A percentile compares a stretch with the other conserved stretches of the same genome.
Conservation (phyloP, 108 stramenopile genomes). For the Conticribra guillardii region DNA sequence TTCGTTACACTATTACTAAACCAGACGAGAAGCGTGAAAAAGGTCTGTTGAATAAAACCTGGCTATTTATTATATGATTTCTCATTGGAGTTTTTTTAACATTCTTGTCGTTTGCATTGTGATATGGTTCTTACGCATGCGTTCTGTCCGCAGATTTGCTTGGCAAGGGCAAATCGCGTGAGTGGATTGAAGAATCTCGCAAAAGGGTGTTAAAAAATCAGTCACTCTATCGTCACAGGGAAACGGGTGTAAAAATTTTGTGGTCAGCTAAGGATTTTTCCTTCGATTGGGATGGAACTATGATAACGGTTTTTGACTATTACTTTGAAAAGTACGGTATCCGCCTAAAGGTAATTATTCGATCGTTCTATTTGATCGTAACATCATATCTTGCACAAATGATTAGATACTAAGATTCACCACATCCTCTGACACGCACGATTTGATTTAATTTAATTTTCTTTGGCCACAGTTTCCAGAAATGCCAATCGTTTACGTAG, state of each 20-base stretch:
- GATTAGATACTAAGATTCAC: no score
- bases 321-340: slow-evolving; percentile 14
- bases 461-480: slow-evolving; percentile 14
- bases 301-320: slow-evolving; percentile 15
- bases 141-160: not conserved
- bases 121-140: no score
- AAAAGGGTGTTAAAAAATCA: slow-evolving; percentile 13
- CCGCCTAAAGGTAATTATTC: slow-evolving; percentile 3
- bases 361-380: not conserved
- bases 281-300: not conserved
- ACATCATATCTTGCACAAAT: not conserved
- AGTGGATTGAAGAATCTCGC: slow-evolving; percentile 20
- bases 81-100: no score
- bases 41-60: slow-evolving; percentile 6
- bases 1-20: slow-evolving; percentile 12
- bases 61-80: no score
- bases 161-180: not conserved
- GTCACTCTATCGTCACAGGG: not conserved
- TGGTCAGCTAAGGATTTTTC: slow-evolving; percentile 16
- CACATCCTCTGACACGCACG: no score
- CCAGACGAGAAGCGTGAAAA: slow-evolving; percentile 11
- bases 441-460: no score
- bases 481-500: slow-evolving; percentile 41
- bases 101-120: no score
- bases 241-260: not conserved